A percentile compares a stretch with the other conserved stretches of the same genome.
These are phyloP conservation scores for Salix udensis DNA, from an alignment of 345 rosid genomes.

Conservation along the genomic window DNA sequence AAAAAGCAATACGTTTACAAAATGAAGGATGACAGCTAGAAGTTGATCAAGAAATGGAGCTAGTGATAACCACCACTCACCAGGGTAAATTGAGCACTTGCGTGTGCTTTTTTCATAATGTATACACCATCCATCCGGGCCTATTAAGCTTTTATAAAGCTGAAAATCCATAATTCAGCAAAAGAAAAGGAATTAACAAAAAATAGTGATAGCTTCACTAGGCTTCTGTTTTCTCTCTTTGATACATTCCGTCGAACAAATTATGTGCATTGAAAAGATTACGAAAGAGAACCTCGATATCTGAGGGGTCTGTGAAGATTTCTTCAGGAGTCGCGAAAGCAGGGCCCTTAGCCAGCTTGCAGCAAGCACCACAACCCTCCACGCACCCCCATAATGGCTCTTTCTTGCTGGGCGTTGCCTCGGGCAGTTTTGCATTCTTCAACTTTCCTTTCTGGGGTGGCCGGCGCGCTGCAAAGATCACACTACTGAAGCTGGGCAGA, in stretches of 20 bases:
- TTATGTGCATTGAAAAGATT: conserved; percentile 12
- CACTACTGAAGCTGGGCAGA: not conserved
- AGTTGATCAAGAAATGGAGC: not conserved
- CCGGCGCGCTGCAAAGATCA: not conserved
- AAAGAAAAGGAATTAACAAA: not conserved
- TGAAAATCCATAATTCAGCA: conserved; percentile 11
- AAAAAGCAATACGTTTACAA: not conserved
- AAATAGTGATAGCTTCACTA: no score
- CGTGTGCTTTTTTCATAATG: conserved; percentile 73
- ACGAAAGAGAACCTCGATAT: conserved; percentile 43
- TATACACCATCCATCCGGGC: conserved; percentile 83
- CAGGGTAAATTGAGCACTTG: conserved; percentile 76
- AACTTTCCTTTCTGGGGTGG: conserved; percentile 4
- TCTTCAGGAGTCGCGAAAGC: conserved; percentile 73
- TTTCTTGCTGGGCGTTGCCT: conserved; percentile 16
- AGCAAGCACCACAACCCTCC: conserved; percentile 80
- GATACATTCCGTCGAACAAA: conserved; percentile 20
- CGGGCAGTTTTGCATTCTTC: conserved; percentile 9
- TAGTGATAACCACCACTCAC: conserved; percentile 32
- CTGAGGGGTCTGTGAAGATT: conserved; percentile 55
- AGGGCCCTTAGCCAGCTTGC: conserved; percentile 82
- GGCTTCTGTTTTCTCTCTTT: no score
- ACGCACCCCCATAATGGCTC: conserved; percentile 66
- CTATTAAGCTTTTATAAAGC: conserved; percentile 63
- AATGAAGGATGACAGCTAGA: not conserved